phyloP scores from a whole-genome alignment of 805 yeast species.

The Schwanniomyces occidentalis region DNA sequence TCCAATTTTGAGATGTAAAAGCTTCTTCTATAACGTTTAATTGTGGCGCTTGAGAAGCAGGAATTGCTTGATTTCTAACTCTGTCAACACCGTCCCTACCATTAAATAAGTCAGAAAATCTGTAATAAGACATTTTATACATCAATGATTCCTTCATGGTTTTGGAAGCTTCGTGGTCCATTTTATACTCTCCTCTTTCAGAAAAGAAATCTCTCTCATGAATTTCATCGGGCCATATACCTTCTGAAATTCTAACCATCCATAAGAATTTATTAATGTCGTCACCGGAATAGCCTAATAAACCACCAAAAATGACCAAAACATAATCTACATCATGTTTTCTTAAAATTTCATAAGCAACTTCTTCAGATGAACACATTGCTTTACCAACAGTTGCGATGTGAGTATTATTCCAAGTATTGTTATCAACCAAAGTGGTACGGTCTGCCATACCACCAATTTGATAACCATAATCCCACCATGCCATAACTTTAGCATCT shows the following conservation, averaged over 20 bases:
- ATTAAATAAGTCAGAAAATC: constrained; percentile 71
- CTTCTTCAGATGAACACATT: constrained; percentile 87
- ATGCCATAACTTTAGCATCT: constrained; percentile 93
- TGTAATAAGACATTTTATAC: constrained; percentile 93
- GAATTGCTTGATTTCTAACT: constrained; percentile 82
- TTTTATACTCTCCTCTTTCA: constrained; percentile 80
- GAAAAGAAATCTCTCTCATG: constrained; percentile 84
- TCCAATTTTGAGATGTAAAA: constrained; percentile 94
- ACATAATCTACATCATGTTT: constrained; percentile 96
- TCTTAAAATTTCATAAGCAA: constrained; percentile 81
- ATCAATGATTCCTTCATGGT: constrained; percentile 87
- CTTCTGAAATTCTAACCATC: constrained; percentile 99
- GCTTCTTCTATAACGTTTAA: constrained; percentile 88
- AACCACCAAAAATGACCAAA: constrained; percentile 89
- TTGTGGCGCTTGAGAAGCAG: constrained; percentile 45
- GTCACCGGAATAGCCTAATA: constrained; percentile 92
- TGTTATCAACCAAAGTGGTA: constrained; percentile 96
- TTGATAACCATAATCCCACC: constrained; percentile 99
- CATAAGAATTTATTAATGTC: constrained; percentile 95
- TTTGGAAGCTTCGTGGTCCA: constrained; percentile 77
- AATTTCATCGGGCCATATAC: constrained; percentile 99
- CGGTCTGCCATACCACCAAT: constrained; percentile 99
- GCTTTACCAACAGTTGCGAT: constrained; percentile 99
- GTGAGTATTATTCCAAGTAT: constrained; percentile 99
- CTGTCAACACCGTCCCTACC: constrained; percentile 72